A percentile compares a stretch with the other conserved stretches of the same genome.
Conservation (phyloP, 1,284 basidiomycete species). For the Psilocybe mexicana region DNA sequence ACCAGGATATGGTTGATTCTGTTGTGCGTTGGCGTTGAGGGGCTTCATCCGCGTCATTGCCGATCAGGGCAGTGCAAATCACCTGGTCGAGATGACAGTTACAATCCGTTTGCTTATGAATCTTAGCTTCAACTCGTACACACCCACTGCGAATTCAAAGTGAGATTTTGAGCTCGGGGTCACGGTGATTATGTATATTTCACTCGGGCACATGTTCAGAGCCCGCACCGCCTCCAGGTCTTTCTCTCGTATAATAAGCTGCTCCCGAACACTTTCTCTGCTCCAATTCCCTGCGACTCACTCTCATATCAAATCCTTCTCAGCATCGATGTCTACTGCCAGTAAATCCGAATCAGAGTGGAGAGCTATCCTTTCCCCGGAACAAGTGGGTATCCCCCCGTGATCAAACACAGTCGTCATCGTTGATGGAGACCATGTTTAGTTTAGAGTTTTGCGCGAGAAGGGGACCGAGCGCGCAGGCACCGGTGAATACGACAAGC, state of each 20-base stretch:
- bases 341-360: constrained; percentile 82
- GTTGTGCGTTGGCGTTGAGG: too few species aligned
- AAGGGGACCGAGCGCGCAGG: constrained; percentile 86
- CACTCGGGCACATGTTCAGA: constrained; percentile 17
- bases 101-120: too few species aligned
- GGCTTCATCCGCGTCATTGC: too few species aligned
- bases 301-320: neutral
- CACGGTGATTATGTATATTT: neutral
- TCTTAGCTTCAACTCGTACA: too few species aligned
- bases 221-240: constrained; percentile 17
- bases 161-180: constrained; percentile 1
- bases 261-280: neutral
- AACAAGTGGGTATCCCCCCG: constrained; percentile 62
- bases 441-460: constrained; percentile 86
- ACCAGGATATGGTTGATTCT: too few species aligned
- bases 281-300: neutral
- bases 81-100: too few species aligned
- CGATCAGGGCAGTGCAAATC: too few species aligned
- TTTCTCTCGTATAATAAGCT: constrained; percentile 16
- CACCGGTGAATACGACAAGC: constrained; percentile 80
- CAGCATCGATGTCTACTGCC: constrained; percentile 37
- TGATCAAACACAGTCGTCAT: neutral
- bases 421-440: neutral
- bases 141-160: neutral
- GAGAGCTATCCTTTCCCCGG: constrained; percentile 77